Evolutionary conservation across 495 filamentous ascomycete genomes (phyloP).

Genomic region (Clavariopsis aquatica): DNA sequence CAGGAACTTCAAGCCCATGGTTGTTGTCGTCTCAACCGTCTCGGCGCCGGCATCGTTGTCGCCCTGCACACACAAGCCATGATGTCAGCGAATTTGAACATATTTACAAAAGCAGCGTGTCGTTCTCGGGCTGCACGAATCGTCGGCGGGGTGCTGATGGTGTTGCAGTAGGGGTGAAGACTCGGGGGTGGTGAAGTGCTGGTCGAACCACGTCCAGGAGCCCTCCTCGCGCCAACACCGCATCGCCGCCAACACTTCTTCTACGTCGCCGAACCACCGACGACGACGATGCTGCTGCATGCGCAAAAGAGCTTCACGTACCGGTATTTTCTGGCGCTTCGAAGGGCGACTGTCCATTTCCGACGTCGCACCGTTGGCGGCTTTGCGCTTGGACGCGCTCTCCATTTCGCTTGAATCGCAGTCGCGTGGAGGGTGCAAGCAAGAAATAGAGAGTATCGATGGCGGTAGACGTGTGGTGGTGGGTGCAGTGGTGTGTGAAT

Average conservation of each 20-base stretch:
- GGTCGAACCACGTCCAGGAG: slow-evolving; percentile 31
- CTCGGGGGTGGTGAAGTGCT: slow-evolving; percentile 23
- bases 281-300: slow-evolving; percentile 16
- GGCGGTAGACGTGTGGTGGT: slow-evolving; percentile 5
- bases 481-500: slow-evolving; percentile 26
- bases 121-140: neutral
- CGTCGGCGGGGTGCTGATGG: slow-evolving; percentile 18
- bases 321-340: slow-evolving; percentile 48
- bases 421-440: slow-evolving; percentile 24
- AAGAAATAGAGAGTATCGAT: neutral
- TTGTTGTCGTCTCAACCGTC: slow-evolving; percentile 63
- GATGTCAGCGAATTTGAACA: slow-evolving; percentile 23
- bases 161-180: slow-evolving; percentile 19
- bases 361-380: slow-evolving; percentile 47
- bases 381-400: slow-evolving; percentile 61
- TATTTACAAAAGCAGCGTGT: neutral
- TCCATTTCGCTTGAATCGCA: slow-evolving; percentile 31
- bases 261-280: slow-evolving; percentile 19
- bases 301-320: slow-evolving; percentile 38
- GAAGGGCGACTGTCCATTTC: slow-evolving; percentile 46
- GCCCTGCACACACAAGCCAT: slow-evolving; percentile 25
- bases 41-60: slow-evolving; percentile 23
- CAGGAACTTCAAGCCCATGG: slow-evolving; percentile 65
- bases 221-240: slow-evolving; percentile 21
- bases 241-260: slow-evolving; percentile 26